Evolutionary conservation across 108 stramenopile species (phyloP).

Genomic region (Nannochloropsis oceanica): DNA sequence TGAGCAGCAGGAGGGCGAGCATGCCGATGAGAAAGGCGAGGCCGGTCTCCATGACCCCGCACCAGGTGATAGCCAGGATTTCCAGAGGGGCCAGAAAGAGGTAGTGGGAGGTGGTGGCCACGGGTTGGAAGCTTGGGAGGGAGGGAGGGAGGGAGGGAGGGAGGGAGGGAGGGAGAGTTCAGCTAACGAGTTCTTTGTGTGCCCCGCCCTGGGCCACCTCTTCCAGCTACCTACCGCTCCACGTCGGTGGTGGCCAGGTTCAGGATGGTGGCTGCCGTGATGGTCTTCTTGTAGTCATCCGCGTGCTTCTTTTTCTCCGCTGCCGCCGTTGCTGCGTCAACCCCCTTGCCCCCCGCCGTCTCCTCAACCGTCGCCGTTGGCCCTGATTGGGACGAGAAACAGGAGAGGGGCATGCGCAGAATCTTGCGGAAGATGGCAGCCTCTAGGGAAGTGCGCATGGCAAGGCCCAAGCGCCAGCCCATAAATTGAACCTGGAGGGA

Average conservation of each 20-base stretch:
- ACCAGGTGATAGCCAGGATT: background rate
- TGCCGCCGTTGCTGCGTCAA: too few species aligned
- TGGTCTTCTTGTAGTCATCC: background rate
- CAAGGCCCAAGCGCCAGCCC: background rate
- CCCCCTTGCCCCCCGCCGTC: background rate
- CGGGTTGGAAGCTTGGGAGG: background rate
- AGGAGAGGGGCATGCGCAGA: background rate
- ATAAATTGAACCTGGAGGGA: background rate
- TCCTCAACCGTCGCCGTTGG: background rate
- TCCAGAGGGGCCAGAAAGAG: background rate
- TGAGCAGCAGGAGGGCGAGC: background rate
- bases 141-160: too few species aligned
- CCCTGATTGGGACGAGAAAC: background rate
- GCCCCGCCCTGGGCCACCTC: too few species aligned
- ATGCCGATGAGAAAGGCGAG: background rate
- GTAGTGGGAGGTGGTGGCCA: background rate
- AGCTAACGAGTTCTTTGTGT: background rate
- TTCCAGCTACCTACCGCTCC: background rate
- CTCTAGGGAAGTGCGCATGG: background rate
- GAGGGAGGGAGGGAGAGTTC: background rate
- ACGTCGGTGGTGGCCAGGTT: background rate
- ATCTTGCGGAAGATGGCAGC: background rate
- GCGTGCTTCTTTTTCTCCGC: too few species aligned
- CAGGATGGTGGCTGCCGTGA: background rate
- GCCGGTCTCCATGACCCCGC: background rate